Evolutionary conservation across 106 monocot genomes (phyloP).

Genomic region (Dendrobium officinale): DNA sequence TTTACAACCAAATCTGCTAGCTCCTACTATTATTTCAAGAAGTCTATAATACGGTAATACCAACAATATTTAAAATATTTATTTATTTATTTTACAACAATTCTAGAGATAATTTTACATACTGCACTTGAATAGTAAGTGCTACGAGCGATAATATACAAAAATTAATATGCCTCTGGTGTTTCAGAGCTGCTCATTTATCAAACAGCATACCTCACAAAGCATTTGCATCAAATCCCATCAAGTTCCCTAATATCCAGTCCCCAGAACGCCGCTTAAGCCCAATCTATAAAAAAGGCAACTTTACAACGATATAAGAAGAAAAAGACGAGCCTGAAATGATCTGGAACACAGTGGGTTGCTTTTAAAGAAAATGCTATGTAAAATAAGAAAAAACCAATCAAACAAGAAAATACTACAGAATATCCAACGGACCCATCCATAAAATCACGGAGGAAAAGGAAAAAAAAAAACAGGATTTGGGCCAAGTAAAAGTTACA

Average conservation of each 20-base stretch:
- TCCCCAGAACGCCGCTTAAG: conserved; percentile 54
- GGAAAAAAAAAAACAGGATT: not conserved
- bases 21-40: no score
- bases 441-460: not conserved
- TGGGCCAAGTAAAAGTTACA: not conserved
- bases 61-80: no score
- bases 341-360: not conserved
- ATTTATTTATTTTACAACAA: no score
- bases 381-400: not conserved
- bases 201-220: conserved; percentile 46
- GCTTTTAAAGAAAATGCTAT: no score
- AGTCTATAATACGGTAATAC: no score
- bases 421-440: not conserved
- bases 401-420: not conserved
- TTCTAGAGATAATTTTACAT: no score
- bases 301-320: conserved; percentile 24
- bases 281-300: conserved; percentile 48
- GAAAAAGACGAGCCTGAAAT: conserved; percentile 7
- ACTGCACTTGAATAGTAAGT: not conserved
- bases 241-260: conserved; percentile 39
- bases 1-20: no score
- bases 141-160: conserved; percentile 18
- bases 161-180: conserved; percentile 10
- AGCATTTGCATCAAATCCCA: conserved; percentile 29
- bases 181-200: conserved; percentile 26